phyloP scores from a whole-genome alignment of 2,329 filamentous ascomycete genomes.

The Epichloe bromicola region DNA sequence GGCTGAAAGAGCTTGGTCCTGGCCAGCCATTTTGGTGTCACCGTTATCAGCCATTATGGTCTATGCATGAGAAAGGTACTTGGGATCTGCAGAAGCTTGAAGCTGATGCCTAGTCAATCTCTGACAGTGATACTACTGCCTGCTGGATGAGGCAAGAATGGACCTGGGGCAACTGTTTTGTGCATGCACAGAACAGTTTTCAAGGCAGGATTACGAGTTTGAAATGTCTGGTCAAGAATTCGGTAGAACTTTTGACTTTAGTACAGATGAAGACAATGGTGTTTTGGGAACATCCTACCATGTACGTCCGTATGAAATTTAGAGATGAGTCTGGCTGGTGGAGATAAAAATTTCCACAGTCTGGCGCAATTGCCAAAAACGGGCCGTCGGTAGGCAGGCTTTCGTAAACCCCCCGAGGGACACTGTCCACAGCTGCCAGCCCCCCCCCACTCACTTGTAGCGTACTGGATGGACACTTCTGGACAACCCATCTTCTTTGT shows the following conservation, averaged over 20 bases:
- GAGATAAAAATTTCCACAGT: slow-evolving; percentile 6
- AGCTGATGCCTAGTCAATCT: neutral
- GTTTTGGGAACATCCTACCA: neutral
- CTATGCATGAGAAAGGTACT: neutral
- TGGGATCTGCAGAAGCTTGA: neutral
- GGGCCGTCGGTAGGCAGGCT: neutral
- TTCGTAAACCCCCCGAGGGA: neutral
- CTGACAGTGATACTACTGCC: neutral
- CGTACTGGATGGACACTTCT: too few species aligned
- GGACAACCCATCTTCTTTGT: too few species aligned
- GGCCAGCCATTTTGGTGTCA: slow-evolving; percentile 12
- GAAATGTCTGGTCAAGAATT: neutral
- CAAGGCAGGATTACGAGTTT: neutral
- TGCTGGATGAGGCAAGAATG: neutral
- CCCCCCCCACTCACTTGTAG: neutral
- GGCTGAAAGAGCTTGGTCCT: slow-evolving; percentile 7
- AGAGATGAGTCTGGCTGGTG: neutral
- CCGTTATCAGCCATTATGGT: slow-evolving; percentile 16
- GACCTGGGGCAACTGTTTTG: neutral
- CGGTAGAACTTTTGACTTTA: neutral
- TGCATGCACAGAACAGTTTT: neutral
- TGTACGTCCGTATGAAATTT: neutral
- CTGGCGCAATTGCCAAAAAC: neutral
- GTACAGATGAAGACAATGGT: neutral
- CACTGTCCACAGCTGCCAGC: neutral